A percentile compares a stretch with the other conserved stretches of the same genome.
Evolutionary conservation across 129 eudicot species (phyloP).

Genomic region (Flaveria bidentis): DNA sequence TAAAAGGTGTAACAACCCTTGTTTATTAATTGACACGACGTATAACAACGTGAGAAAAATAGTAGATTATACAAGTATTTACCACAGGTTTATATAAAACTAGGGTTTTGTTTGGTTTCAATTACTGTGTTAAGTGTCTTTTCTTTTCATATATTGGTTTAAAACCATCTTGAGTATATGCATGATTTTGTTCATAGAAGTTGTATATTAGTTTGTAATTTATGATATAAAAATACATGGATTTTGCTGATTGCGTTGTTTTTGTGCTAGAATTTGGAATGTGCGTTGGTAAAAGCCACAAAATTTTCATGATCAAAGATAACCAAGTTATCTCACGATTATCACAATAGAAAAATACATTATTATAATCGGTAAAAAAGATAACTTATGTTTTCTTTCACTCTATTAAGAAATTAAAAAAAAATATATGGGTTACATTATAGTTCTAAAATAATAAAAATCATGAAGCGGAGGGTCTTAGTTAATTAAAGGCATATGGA

Average conservation of each 20-base stretch:
- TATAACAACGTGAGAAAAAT: not conserved
- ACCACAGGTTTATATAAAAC: not conserved
- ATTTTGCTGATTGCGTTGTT: not conserved
- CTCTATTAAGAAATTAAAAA: no score
- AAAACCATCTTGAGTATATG: not conserved
- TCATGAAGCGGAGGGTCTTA: not conserved
- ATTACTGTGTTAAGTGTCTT: constrained; percentile 9
- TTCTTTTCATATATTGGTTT: not conserved
- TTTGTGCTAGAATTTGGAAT: no score
- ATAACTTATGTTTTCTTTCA: no score
- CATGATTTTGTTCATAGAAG: constrained; percentile 18
- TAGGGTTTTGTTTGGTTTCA: constrained; percentile 8
- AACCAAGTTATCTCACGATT: not conserved
- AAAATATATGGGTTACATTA: no score
- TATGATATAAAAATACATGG: not conserved
- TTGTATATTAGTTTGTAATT: not conserved
- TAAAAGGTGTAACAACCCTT: not conserved
- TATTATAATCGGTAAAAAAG: no score
- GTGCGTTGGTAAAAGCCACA: not conserved
- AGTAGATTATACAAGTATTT: constrained; percentile 6
- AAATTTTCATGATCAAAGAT: not conserved
- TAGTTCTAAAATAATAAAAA: not conserved
- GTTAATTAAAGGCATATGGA: constrained; percentile 6
- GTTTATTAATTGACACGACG: constrained; percentile 21
- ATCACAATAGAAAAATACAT: no score